These are phyloP conservation scores for Mortierella claussenii DNA, from an alignment of 192 early-diverging fungal genomes.

Conservation along the genomic window DNA sequence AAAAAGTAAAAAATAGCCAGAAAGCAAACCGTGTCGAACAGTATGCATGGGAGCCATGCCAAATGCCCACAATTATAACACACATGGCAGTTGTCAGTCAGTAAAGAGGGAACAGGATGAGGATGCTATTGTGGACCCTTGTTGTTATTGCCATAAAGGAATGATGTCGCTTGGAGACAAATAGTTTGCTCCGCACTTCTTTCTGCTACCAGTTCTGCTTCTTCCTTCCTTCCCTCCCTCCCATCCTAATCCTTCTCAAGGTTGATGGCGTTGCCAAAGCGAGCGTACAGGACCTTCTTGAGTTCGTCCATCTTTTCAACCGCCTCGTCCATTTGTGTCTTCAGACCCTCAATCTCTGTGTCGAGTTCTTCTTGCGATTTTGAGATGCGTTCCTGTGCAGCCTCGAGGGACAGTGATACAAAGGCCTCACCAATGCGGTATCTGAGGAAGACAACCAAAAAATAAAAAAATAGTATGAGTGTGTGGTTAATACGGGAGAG, in stretches of 20 bases:
- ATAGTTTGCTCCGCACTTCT: no score
- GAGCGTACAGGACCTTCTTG: constrained; percentile 87
- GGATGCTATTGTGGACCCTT: no score
- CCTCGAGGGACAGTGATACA: constrained; percentile 76
- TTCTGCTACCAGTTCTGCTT: no score
- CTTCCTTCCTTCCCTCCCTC: no score
- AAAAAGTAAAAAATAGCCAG: no score
- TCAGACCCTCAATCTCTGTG: constrained; percentile 68
- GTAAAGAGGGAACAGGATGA: no score
- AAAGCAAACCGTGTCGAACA: neutral
- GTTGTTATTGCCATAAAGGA: no score
- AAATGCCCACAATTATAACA: neutral
- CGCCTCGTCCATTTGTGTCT: constrained; percentile 69
- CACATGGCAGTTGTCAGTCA: neutral
- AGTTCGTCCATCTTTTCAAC: constrained; percentile 85
- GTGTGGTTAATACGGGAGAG: neutral
- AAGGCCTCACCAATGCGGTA: constrained; percentile 93
- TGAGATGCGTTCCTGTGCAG: constrained; percentile 77
- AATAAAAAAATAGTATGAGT: no score
- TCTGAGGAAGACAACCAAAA: no score
- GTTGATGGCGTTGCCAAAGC: constrained; percentile 97
- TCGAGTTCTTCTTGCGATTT: constrained; percentile 70
- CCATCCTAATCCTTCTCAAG: constrained; percentile 90
- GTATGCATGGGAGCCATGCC: no score
- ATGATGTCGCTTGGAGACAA: no score